Conservation (phyloP, 2,329 filamentous ascomycete species). For the Colletotrichum tropicale region DNA sequence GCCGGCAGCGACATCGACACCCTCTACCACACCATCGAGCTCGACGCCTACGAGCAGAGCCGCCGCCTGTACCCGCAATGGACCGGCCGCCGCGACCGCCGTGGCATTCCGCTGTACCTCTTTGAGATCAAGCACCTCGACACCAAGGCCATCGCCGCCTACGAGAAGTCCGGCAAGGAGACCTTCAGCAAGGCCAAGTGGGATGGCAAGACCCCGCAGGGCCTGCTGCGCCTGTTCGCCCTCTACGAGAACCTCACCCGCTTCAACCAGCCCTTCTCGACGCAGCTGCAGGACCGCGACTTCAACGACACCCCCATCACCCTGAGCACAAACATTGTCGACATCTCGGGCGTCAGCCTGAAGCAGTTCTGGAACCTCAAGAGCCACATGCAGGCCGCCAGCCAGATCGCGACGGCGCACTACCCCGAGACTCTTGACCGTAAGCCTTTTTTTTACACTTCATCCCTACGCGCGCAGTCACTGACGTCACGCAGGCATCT, state of each 20-base stretch:
- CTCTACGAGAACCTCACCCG: slow-evolving; percentile 91
- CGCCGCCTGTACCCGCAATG: slow-evolving; percentile 90
- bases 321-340: slow-evolving; percentile 92
- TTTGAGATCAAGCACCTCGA: slow-evolving; percentile 87
- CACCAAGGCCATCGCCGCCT: slow-evolving; percentile 78
- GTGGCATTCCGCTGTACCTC: slow-evolving; percentile 90
- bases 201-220: slow-evolving; percentile 71
- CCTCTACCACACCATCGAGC: slow-evolving; percentile 85
- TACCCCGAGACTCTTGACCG: slow-evolving; percentile 93
- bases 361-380: slow-evolving; percentile 97
- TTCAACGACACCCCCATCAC: slow-evolving; percentile 85
- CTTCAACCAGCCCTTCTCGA: slow-evolving; percentile 86
- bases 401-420: slow-evolving; percentile 85
- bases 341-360: slow-evolving; percentile 85
- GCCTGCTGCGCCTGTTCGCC: slow-evolving; percentile 85
- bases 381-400: slow-evolving; percentile 91
- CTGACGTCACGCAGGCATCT: slow-evolving; percentile 40
- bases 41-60: slow-evolving; percentile 82
- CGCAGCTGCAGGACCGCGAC: slow-evolving; percentile 73
- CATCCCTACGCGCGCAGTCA: neutral
- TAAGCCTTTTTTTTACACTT: slow-evolving; percentile 57
- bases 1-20: slow-evolving; percentile 77
- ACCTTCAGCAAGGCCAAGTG: slow-evolving; percentile 65
- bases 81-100: slow-evolving; percentile 87
- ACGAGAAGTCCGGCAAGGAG: slow-evolving; percentile 70